Conservation (phyloP, 2,329 filamentous ascomycete species). For the Claviceps maximensis region DNA sequence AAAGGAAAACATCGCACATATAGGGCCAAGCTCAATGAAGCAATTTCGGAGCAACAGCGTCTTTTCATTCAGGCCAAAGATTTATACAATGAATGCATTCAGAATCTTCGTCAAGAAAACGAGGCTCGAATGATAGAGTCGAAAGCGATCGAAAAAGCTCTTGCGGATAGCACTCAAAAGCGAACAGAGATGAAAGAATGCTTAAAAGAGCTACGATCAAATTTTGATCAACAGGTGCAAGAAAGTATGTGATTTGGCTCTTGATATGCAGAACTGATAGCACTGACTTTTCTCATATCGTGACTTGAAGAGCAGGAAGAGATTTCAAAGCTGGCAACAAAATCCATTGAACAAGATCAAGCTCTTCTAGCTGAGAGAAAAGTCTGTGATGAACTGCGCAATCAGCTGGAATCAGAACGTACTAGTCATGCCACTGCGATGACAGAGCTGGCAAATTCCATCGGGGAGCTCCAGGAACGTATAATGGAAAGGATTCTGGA, state of each 20-base stretch:
- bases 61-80: constrained; percentile 23
- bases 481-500: neutral
- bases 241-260: constrained; percentile 11
- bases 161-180: constrained; percentile 17
- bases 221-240: constrained; percentile 11
- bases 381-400: neutral
- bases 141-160: constrained; percentile 14
- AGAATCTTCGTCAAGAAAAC: constrained; percentile 21
- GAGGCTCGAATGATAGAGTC: constrained; percentile 11
- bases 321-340: constrained; percentile 13
- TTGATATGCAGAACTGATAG: neutral
- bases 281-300: neutral
- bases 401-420: neutral
- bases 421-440: neutral
- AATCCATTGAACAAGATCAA: constrained; percentile 10
- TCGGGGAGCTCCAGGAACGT: neutral
- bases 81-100: constrained; percentile 20
- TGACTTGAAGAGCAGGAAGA: constrained; percentile 12
- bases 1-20: constrained; percentile 23
- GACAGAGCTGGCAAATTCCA: neutral
- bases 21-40: constrained; percentile 29
- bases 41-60: constrained; percentile 32
- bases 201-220: constrained; percentile 15
- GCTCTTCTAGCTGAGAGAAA: constrained; percentile 2
- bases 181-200: constrained; percentile 19